Conservation (phyloP, 2,329 filamentous ascomycete species). For the Aspergillaceae sp. region DNA sequence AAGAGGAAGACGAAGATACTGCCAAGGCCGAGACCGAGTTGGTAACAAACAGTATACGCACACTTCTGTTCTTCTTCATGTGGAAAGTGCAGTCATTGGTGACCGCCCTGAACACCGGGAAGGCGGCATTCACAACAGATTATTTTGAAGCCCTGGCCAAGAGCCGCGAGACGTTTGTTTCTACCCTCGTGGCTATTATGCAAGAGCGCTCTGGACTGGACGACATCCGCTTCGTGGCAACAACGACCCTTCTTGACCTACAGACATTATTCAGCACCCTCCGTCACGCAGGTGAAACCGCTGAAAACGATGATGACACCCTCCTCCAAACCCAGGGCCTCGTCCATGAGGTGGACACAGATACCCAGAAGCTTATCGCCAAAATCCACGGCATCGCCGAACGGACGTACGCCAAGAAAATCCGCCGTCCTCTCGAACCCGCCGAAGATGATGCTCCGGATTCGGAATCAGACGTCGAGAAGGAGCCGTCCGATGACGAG, state of each 20-base stretch:
- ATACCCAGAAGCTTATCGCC: slow-evolving; percentile 58
- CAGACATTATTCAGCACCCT: slow-evolving; percentile 72
- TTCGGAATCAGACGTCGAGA: slow-evolving; percentile 54
- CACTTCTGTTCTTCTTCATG: slow-evolving; percentile 83
- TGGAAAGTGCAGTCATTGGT: slow-evolving; percentile 68
- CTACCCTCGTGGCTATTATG: slow-evolving; percentile 43
- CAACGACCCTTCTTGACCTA: slow-evolving; percentile 70
- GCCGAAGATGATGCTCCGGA: slow-evolving; percentile 66
- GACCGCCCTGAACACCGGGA: slow-evolving; percentile 45
- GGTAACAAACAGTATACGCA: slow-evolving; percentile 65
- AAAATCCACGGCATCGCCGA: slow-evolving; percentile 72
- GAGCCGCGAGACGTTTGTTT: slow-evolving; percentile 45
- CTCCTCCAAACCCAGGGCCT: slow-evolving; percentile 52
- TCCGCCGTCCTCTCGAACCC: slow-evolving; percentile 36
- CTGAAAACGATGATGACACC: slow-evolving; percentile 35
- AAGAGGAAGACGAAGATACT: slow-evolving; percentile 58
- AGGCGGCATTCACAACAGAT: slow-evolving; percentile 52
- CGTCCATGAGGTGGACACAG: slow-evolving; percentile 59
- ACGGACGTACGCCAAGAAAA: slow-evolving; percentile 64
- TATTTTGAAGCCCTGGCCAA: slow-evolving; percentile 62
- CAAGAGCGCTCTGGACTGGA: slow-evolving; percentile 53
- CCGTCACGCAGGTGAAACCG: slow-evolving; percentile 41
- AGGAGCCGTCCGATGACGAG: slow-evolving; percentile 42
- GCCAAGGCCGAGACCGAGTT: slow-evolving; percentile 73
- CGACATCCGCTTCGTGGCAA: slow-evolving; percentile 65